Evolutionary conservation across 257 asterid species (phyloP), one percentile per base, ranked within the genome.

Genomic region (Fraxinus americana): DNA sequence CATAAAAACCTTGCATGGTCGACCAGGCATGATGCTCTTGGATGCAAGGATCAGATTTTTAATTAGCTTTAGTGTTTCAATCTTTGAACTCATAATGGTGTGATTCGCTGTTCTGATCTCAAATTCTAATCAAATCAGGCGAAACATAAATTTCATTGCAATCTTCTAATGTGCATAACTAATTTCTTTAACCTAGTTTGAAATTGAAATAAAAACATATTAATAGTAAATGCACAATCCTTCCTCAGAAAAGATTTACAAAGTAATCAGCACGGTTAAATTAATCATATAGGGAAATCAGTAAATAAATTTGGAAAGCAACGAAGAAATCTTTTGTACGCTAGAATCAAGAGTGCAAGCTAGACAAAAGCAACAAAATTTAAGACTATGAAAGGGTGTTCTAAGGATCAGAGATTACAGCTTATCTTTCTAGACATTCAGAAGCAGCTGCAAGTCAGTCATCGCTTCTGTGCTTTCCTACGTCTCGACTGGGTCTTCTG

Each of bases 401-500:
- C 35, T 23, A 34, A 70, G 3, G 41, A 71, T n/a, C 19, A 73
- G 59, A 65, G 74, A 77, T 76, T 73, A 79, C 45, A 25, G 25
- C 36, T 72, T 25, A 29, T 67, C 19, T 17, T 34, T 59, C 34
- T 48, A 59, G 59, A 36, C 71, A 73, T 34, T 14, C 21, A 65
- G 69, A 70, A 72, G 67, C 23, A 78, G 50, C 13, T 0, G 48
- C 66, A 23, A 30, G 75, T 65, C 41, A 76, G 59, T 82, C 82
- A 92, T 67, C 99, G 89, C 78, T 88, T 95, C 74, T 81, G 89
- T 4, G 97, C 98, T 87, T 91, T 93, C 75, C 97, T 82, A n/a
- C 92, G 88, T 75, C 99, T 90, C 52, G 97, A 83, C 80, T 95
- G 88, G 10, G 98, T 78, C 83, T 95, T 95, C 90, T 89, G 96